Evolutionary conservation across 805 yeast species (phyloP), one percentile per base, ranked within the genome.

Genomic region (Sungouiozyma ichnusensis): DNA sequence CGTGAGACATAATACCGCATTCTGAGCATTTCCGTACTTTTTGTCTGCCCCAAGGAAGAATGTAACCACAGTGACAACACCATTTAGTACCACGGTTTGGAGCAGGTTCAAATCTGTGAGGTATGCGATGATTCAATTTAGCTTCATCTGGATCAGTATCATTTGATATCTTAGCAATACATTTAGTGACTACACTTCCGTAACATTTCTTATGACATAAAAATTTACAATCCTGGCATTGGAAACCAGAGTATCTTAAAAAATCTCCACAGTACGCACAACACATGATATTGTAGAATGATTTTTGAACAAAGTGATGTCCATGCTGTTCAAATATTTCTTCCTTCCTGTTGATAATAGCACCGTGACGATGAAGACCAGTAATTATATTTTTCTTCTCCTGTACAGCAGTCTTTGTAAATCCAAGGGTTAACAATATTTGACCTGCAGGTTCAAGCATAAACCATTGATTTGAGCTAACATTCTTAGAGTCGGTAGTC

Each of bases 41-140:
- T 62, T 86, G 87, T 55, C 81, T 77, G 41, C 97, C 95, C 82
- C 96, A 81, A 15, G 98, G 97, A 48, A 92, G 71, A 40, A 92
- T 79, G 58, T 86, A 86, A 47, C 99, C 99, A 73, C 99, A 92
- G 61, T 92, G 99, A 54, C 97, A 92, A 66, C 99, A 92, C 99
- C 99, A 92, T 58, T 90, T 88, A 2, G 99, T 94, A 54, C 96
- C 94, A 64, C 87, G 80, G 57, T 92, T 92, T 15, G 92, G 74
- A 20, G 79, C 76, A n/a, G 90, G 88, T 51, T 85, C 95, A 61
- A 90, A 90, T 60, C 96, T 77, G 61, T 92, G 99, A 31, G 98
- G 98, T 52, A 92, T 92, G 50, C 95, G 83, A 62, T 92, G 97
- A 56, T 92, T 92, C 61, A 92, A 74, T 62, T 85, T 80, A 17